A percentile compares a stretch with the other conserved stretches of the same genome.
Evolutionary conservation across 768 basidiomycete species (phyloP).

Genomic region (Serendipita sp.): DNA sequence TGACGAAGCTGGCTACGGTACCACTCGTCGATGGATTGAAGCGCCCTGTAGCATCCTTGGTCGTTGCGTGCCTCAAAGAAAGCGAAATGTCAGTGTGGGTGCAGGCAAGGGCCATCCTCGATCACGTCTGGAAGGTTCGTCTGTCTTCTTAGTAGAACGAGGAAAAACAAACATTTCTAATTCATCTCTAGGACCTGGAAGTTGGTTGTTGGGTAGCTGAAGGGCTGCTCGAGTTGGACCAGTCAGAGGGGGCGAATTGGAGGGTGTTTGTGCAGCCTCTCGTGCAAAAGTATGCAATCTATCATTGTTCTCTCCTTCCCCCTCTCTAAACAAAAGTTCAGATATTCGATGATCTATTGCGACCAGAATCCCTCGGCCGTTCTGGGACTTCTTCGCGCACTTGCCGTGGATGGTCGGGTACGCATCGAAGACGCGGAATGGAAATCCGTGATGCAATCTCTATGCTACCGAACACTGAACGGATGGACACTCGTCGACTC

Average conservation of each 20-base stretch:
- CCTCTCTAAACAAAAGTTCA: too few relatives aligned
- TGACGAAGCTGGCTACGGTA: not conserved
- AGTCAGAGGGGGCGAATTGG: not conserved
- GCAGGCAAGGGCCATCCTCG: not conserved
- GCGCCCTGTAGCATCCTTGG: not conserved
- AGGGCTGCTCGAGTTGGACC: not conserved
- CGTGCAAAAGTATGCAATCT: not conserved
- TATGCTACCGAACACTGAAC: slow-evolving; percentile 30
- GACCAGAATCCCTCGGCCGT: not conserved
- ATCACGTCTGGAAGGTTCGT: slow-evolving; percentile 1
- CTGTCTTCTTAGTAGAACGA: not conserved
- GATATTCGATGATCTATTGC: not conserved
- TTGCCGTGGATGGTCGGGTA: slow-evolving; percentile 36
- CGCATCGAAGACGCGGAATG: slow-evolving; percentile 43
- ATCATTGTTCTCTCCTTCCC: too few relatives aligned
- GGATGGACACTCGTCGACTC: slow-evolving; percentile 23
- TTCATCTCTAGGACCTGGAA: not conserved
- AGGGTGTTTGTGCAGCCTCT: not conserved
- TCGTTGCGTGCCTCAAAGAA: slow-evolving; percentile 1
- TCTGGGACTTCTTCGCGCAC: slow-evolving; percentile 8
- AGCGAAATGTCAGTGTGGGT: not conserved
- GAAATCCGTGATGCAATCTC: slow-evolving; percentile 34
- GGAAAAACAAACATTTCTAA: not conserved
- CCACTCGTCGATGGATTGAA: not conserved
- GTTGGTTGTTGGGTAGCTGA: not conserved